A percentile compares a stretch with the other conserved stretches of the same genome.
phyloP scores from a whole-genome alignment of 2,329 filamentous ascomycete species.

The Aspergillus arachidicola region DNA sequence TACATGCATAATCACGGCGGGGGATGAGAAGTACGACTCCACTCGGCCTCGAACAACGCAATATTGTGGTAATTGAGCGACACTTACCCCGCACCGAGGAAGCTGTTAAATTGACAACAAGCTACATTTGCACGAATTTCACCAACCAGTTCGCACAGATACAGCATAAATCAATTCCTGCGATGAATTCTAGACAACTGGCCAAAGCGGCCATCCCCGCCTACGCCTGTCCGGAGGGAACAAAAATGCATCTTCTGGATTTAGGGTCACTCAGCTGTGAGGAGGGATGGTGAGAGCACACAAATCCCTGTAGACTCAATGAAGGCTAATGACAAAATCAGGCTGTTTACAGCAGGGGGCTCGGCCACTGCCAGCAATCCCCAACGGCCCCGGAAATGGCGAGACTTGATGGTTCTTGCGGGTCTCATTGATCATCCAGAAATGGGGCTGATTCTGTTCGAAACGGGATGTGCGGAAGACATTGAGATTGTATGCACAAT shows the following conservation, averaged over 20 bases:
- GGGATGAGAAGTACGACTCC: neutral
- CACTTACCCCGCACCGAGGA: neutral
- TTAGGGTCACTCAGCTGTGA: constrained; percentile 50
- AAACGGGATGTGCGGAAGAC: constrained; percentile 51
- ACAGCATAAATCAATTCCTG: neutral
- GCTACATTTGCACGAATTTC: no score
- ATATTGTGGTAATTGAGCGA: neutral
- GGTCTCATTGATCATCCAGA: constrained; percentile 50
- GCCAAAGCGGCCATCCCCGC: neutral
- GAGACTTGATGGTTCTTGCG: constrained; percentile 45
- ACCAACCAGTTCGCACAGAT: no score
- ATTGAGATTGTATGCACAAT: constrained; percentile 25
- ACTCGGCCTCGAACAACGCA: neutral
- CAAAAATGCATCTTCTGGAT: constrained; percentile 52
- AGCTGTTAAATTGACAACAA: no score
- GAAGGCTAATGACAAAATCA: neutral
- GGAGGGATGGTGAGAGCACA: constrained; percentile 38
- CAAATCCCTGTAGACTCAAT: neutral
- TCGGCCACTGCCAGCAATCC: neutral
- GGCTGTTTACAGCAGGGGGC: neutral
- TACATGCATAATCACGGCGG: neutral
- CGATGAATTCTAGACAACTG: neutral
- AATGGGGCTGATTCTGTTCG: constrained; percentile 49
- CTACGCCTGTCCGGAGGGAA: constrained; percentile 45
- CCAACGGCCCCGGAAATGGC: constrained; percentile 45